These are phyloP conservation scores for Mrakiaceae sp. DNA, from an alignment of 1,284 basidiomycete species.

Conservation along the genomic window DNA sequence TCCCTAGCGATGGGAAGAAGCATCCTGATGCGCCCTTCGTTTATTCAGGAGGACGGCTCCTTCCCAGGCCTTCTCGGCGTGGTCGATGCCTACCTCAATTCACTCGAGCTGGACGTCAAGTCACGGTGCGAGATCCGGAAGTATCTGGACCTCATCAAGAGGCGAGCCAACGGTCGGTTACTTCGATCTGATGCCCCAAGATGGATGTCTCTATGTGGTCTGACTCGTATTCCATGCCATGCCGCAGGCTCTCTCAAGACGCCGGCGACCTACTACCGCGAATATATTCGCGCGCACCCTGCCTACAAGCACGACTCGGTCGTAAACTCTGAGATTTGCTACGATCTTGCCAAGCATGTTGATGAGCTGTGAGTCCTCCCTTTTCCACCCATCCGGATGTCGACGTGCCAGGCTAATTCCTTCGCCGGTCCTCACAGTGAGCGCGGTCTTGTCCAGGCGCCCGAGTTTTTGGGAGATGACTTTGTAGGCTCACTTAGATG, in stretches of 20 bases:
- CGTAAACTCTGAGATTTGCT: slow-evolving; percentile 83
- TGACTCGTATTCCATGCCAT: background rate
- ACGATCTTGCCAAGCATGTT: slow-evolving; percentile 81
- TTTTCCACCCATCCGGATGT: background rate
- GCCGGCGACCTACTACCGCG: slow-evolving; percentile 83
- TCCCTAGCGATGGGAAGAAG: background rate
- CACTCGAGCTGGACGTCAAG: slow-evolving; percentile 61
- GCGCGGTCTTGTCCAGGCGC: background rate
- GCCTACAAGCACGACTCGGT: slow-evolving; percentile 84
- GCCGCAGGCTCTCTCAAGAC: slow-evolving; percentile 65
- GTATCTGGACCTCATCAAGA: slow-evolving; percentile 68
- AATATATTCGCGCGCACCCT: slow-evolving; percentile 81
- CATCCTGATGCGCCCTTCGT: background rate
- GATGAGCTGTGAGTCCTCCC: slow-evolving; percentile 40
- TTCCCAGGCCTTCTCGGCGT: slow-evolving; percentile 83
- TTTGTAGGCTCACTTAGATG: background rate
- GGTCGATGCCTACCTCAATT: slow-evolving; percentile 76
- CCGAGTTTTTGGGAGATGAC: slow-evolving; percentile 1
- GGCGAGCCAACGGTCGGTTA: slow-evolving; percentile 59
- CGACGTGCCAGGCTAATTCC: background rate
- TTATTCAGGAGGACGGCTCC: slow-evolving; percentile 39
- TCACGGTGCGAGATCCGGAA: slow-evolving; percentile 56
- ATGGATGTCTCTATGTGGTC: no score
- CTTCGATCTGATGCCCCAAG: background rate
- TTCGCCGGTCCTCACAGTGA: background rate